Percentiles rank a stretch among this genome's conserved stretches.
phyloP scores from a whole-genome alignment of 441 rosid genomes.

The Corymbia calophylla region DNA sequence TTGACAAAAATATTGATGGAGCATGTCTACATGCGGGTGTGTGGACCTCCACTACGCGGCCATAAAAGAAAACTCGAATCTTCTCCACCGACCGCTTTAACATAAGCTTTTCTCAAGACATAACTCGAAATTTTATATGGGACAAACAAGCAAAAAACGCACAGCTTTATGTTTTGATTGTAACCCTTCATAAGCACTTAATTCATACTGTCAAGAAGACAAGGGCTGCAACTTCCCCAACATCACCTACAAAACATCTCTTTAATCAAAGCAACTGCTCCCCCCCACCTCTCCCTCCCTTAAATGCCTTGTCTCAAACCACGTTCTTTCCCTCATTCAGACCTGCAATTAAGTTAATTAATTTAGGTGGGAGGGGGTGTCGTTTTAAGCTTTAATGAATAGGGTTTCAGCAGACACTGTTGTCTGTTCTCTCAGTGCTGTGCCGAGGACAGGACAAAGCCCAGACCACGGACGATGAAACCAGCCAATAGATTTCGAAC shows the following conservation, averaged over 20 bases:
- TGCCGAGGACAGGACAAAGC: background rate
- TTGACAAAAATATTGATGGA: background rate
- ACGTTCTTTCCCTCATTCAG: background rate
- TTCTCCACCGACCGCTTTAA: background rate
- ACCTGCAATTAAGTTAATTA: background rate
- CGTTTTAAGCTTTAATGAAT: background rate
- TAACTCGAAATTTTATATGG: background rate
- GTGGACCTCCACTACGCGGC: background rate
- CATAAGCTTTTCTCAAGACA: background rate
- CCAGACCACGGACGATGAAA: background rate
- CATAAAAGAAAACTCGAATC: background rate
- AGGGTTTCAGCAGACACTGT: background rate
- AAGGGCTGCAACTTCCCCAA: background rate
- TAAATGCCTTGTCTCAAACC: background rate
- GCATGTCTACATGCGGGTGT: background rate
- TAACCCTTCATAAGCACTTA: background rate
- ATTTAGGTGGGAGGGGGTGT: background rate
- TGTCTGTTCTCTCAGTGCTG: background rate
- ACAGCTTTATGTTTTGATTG: background rate
- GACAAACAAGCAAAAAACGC: background rate
- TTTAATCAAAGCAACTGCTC: background rate
- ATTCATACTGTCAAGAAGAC: background rate
- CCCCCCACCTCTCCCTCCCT: background rate
- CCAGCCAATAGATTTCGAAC: background rate
- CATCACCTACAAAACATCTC: background rate